phyloP scores from a whole-genome alignment of 2,329 filamentous ascomycete genomes.

The Esteya vermicola region DNA sequence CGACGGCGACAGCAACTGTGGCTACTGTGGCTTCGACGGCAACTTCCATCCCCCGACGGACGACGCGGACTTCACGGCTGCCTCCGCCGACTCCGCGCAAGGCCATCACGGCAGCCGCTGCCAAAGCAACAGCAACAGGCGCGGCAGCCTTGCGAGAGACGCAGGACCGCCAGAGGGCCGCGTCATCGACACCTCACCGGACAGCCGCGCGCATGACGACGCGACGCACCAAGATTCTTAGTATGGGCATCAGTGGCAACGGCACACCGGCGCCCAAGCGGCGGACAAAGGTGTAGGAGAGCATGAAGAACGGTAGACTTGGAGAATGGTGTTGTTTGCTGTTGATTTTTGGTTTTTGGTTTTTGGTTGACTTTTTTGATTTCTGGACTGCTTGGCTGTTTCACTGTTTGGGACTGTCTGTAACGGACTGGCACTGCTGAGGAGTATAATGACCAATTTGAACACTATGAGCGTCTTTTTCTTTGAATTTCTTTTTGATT shows the following conservation, averaged over 20 bases:
- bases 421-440: no score
- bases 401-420: no score
- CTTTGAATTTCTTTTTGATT: no score
- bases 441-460: no score
- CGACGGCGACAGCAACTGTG: neutral
- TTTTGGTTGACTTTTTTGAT: neutral
- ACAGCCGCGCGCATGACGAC: conserved; percentile 10
- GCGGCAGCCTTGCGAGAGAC: no score
- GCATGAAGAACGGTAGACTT: no score
- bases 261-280: conserved; percentile 12
- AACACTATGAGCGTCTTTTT: no score
- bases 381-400: no score
- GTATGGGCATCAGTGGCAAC: conserved; percentile 10
- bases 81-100: conserved; percentile 10
- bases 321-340: no score
- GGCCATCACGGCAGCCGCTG: conserved; percentile 1
- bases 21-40: conserved; percentile 1
- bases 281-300: neutral
- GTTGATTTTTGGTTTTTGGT: no score
- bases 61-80: conserved; percentile 7
- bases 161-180: no score
- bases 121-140: conserved; percentile 1
- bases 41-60: conserved; percentile 7
- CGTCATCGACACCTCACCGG: no score
- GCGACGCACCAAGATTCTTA: conserved; percentile 7